A percentile compares a stretch with the other conserved stretches of the same genome.
phyloP scores from a whole-genome alignment of 140 eudicot species.

The Erigeron philadelphicus region DNA sequence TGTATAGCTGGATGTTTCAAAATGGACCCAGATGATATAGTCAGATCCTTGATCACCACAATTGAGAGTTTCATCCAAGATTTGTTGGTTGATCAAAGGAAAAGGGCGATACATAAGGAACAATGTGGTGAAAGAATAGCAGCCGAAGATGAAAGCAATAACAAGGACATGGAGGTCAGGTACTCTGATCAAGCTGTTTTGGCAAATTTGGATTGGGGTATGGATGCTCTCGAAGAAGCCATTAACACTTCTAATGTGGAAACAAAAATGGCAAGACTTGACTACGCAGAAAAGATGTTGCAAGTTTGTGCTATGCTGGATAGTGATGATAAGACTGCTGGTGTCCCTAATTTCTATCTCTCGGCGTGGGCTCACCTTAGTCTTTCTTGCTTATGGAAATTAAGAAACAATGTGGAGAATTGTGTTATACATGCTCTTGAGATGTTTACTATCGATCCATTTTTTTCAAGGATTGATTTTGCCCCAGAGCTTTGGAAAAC shows the following conservation, averaged over 20 bases:
- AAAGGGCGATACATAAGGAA: conserved; percentile 57
- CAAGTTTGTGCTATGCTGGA: conserved; percentile 84
- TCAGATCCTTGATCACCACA: conserved; percentile 45
- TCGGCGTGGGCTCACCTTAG: conserved; percentile 88
- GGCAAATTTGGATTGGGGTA: conserved; percentile 82
- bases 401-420: conserved; percentile 48
- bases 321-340: conserved; percentile 56
- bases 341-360: conserved; percentile 78
- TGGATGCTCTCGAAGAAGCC: conserved; percentile 84
- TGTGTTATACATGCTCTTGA: conserved; percentile 70
- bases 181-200: conserved; percentile 83
- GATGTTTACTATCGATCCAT: conserved; percentile 68
- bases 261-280: conserved; percentile 69
- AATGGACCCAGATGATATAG: conserved; percentile 59
- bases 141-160: conserved; percentile 50
- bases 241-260: conserved; percentile 61
- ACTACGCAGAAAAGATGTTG: conserved; percentile 75
- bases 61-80: conserved; percentile 64
- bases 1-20: too few species aligned
- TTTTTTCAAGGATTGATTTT: conserved; percentile 76
- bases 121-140: conserved; percentile 81
- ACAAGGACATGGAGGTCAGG: conserved; percentile 46
- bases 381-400: conserved; percentile 55
- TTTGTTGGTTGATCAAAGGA: conserved; percentile 48
- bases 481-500: conserved; percentile 83